Conservation (phyloP, 495 filamentous ascomycete genomes). For the Aspergillus egyptiacus region DNA sequence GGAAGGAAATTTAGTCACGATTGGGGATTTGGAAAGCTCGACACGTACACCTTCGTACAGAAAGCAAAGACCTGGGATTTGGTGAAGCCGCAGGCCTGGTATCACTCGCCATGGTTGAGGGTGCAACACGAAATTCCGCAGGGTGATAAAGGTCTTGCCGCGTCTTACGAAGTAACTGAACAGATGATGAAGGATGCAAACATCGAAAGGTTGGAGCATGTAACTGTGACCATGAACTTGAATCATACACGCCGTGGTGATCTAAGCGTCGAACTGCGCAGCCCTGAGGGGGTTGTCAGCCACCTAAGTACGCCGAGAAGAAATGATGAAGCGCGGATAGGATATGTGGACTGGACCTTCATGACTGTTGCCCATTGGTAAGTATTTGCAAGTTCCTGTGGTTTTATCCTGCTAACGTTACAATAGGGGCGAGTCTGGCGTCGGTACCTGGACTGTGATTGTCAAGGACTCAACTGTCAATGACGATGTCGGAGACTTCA, state of each 20-base stretch:
- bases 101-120: slow-evolving; percentile 83
- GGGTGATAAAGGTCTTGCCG: slow-evolving; percentile 72
- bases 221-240: slow-evolving; percentile 96
- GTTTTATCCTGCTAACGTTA: slow-evolving; percentile 12
- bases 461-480: slow-evolving; percentile 84
- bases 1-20: slow-evolving; percentile 88
- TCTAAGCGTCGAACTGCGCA: slow-evolving; percentile 85
- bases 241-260: slow-evolving; percentile 82
- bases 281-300: slow-evolving; percentile 73
- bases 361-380: slow-evolving; percentile 98
- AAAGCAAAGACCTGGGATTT: slow-evolving; percentile 76
- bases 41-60: slow-evolving; percentile 80
- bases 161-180: slow-evolving; percentile 68
- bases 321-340: slow-evolving; percentile 54
- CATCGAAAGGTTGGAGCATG: slow-evolving; percentile 79
- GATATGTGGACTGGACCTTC: slow-evolving; percentile 98
- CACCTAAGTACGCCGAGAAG: slow-evolving; percentile 71
- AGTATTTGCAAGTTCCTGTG: slow-evolving; percentile 22
- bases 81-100: slow-evolving; percentile 98
- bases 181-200: slow-evolving; percentile 77
- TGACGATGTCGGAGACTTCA: slow-evolving; percentile 65
- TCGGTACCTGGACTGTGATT: slow-evolving; percentile 84
- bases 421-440: slow-evolving; percentile 75
- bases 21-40: slow-evolving; percentile 92
- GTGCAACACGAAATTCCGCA: slow-evolving; percentile 83